These are phyloP conservation scores for Dacryopinax primogenitus DNA, from an alignment of 768 basidiomycete species.

Conservation along the genomic window DNA sequence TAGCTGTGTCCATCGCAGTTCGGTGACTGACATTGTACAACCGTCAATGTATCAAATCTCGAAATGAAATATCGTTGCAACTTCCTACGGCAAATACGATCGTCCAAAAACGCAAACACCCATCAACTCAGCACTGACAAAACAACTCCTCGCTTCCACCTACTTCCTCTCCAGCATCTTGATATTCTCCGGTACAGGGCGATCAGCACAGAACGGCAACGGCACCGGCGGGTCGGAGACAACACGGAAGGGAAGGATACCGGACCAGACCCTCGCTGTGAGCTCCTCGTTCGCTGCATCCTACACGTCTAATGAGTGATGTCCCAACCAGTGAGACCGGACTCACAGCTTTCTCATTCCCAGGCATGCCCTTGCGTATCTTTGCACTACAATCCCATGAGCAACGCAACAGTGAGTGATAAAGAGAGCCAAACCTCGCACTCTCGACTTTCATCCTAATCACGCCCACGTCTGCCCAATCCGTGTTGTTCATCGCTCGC, in stretches of 20 bases:
- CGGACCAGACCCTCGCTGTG: not conserved
- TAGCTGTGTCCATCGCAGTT: too few relatives aligned
- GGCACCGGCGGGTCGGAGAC: not conserved
- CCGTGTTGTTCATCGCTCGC: slow-evolving; percentile 6
- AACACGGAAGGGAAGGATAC: not conserved
- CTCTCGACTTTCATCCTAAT: slow-evolving; percentile 12
- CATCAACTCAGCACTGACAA: too few relatives aligned
- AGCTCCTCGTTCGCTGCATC: not conserved
- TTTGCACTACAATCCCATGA: not conserved
- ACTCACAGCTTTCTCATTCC: not conserved
- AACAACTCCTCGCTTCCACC: too few relatives aligned
- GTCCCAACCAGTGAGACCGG: not conserved
- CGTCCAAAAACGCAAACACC: too few relatives aligned
- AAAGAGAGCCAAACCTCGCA: not conserved
- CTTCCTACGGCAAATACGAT: too few relatives aligned
- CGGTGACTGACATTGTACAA: too few relatives aligned
- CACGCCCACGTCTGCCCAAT: slow-evolving; percentile 9
- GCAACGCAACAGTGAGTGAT: not conserved
- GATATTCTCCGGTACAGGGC: not conserved
- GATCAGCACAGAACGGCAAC: not conserved
- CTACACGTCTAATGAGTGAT: not conserved
- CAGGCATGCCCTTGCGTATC: not conserved
- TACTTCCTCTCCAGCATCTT: not conserved
- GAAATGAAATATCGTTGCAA: too few relatives aligned
- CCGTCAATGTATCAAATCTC: too few relatives aligned